Conservation (phyloP, 371 early-diverging fungal genomes). For the Batkoa obscura region DNA sequence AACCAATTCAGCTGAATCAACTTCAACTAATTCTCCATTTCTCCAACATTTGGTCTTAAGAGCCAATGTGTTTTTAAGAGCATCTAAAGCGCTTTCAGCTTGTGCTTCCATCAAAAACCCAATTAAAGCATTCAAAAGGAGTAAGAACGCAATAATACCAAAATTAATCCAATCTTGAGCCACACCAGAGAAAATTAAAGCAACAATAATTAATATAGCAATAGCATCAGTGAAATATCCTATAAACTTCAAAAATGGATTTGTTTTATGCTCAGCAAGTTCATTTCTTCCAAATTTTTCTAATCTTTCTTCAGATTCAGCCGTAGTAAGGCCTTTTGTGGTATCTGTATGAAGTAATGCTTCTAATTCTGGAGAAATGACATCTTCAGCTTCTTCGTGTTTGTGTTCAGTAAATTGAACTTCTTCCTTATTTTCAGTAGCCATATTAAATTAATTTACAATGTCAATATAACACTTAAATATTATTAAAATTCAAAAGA, state of each 20-base stretch:
- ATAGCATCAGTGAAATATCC: slow-evolving; percentile 78
- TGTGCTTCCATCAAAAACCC: slow-evolving; percentile 78
- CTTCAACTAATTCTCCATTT: slow-evolving; percentile 53
- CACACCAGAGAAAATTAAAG: slow-evolving; percentile 47
- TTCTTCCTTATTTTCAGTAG: too few species aligned
- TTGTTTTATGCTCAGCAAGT: slow-evolving; percentile 59
- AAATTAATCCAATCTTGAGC: slow-evolving; percentile 51
- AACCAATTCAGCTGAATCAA: slow-evolving; percentile 56
- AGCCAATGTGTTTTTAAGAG: slow-evolving; percentile 51
- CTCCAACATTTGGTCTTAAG: slow-evolving; percentile 63
- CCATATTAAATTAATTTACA: too few species aligned
- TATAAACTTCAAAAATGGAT: slow-evolving; percentile 70
- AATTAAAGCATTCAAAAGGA: slow-evolving; percentile 74
- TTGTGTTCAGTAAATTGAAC: slow-evolving; percentile 21
- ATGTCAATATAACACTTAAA: too few species aligned
- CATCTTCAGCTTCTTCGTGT: slow-evolving; percentile 43
- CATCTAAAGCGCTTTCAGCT: slow-evolving; percentile 82
- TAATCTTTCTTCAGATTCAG: slow-evolving; percentile 35
- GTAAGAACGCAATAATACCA: slow-evolving; percentile 60
- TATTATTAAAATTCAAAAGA: too few species aligned
- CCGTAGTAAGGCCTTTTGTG: slow-evolving; percentile 30
- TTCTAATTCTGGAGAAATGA: slow-evolving; percentile 48
- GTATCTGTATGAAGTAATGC: slow-evolving; percentile 46
- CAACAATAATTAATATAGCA: slow-evolving; percentile 67
- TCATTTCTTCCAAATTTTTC: slow-evolving; percentile 49